A percentile compares a stretch with the other conserved stretches of the same genome.
Evolutionary conservation across 1,284 basidiomycete genomes (phyloP).

Genomic region (Rhodotorula mucilaginosa): DNA sequence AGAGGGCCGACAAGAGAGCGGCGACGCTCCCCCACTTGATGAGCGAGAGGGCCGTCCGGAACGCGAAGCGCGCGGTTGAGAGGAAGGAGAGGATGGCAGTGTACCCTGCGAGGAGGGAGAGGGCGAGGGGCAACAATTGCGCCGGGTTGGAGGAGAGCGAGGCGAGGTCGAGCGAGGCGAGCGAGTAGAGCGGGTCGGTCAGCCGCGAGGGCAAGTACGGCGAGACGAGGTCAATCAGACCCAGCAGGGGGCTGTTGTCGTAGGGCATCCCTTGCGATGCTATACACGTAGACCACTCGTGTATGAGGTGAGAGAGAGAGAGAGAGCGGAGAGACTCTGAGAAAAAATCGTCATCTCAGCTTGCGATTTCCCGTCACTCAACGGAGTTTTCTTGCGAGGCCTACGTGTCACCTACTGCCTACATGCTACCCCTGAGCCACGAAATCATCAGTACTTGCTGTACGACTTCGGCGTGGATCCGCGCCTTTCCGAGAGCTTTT

Average conservation of each 20-base stretch:
- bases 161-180: slow-evolving; percentile 19
- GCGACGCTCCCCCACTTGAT: slow-evolving; percentile 70
- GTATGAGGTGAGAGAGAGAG: not conserved
- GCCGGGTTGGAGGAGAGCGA: slow-evolving; percentile 16
- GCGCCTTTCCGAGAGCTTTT: no score
- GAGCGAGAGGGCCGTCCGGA: slow-evolving; percentile 64
- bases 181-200: slow-evolving; percentile 17
- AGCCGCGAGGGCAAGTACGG: slow-evolving; percentile 24
- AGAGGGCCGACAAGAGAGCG: slow-evolving; percentile 50
- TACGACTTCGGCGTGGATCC: no score
- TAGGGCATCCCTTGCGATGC: not conserved
- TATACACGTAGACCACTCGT: not conserved
- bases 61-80: slow-evolving; percentile 68
- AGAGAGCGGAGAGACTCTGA: no score
- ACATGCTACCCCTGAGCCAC: no score
- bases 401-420: no score
- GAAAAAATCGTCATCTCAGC: no score
- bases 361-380: no score
- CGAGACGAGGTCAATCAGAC: slow-evolving; percentile 10
- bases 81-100: slow-evolving; percentile 68
- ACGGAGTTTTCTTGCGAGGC: no score
- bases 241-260: slow-evolving; percentile 14
- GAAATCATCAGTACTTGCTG: no score
- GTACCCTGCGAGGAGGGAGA: slow-evolving; percentile 68
- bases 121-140: slow-evolving; percentile 64